These are phyloP conservation scores for Podospora comata DNA, from an alignment of 495 filamentous ascomycete species.

Conservation along the genomic window DNA sequence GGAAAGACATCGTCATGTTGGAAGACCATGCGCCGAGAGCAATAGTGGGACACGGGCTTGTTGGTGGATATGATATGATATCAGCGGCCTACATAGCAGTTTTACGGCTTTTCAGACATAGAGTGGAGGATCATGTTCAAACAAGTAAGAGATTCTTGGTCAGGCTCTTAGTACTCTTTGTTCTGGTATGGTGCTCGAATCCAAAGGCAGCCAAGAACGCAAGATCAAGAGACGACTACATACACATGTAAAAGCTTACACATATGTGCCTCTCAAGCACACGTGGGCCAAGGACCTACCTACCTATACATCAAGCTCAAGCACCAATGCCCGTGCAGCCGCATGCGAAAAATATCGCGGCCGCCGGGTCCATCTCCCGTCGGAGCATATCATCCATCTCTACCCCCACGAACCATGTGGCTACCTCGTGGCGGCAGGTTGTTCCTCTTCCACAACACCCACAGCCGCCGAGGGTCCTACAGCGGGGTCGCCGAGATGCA, in stretches of 20 bases:
- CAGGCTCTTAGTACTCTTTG: too few relatives aligned
- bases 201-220: too few relatives aligned
- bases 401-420: not conserved
- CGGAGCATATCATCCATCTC: not conserved
- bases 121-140: not conserved
- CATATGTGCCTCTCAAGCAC: too few relatives aligned
- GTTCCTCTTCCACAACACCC: not conserved
- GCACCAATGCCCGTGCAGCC: not conserved
- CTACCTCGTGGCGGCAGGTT: not conserved
- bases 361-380: not conserved
- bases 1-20: not conserved
- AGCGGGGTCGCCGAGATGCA: not conserved
- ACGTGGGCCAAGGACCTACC: not conserved
- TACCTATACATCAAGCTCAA: not conserved
- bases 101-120: not conserved
- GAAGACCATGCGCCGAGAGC: not conserved
- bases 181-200: too few relatives aligned
- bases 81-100: not conserved
- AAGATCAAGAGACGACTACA: too few relatives aligned
- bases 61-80: not conserved
- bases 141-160: not conserved
- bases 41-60: not conserved
- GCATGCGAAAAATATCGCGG: not conserved
- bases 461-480: not conserved
- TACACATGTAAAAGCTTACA: too few relatives aligned